phyloP scores from a whole-genome alignment of 225 moss, liverwort and hornwort genomes.

The Straminergon stramineum region DNA sequence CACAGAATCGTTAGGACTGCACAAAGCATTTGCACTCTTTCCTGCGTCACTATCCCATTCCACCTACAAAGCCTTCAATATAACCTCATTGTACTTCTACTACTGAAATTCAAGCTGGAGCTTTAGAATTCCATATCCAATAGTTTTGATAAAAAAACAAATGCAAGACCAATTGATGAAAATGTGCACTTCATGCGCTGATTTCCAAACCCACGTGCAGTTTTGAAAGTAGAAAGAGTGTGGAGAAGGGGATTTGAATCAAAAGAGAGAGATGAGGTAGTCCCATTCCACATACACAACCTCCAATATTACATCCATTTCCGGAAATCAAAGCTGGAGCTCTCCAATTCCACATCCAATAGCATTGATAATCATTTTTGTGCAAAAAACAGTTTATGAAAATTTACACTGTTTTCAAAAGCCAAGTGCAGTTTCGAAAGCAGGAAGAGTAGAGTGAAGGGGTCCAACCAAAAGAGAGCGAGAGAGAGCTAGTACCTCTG shows the following conservation, averaged over 20 bases:
- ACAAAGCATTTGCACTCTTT: not conserved
- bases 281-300: not conserved
- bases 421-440: not conserved
- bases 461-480: not conserved
- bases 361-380: not conserved
- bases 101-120: not conserved
- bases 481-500: conserved; percentile 39
- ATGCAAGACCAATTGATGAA: not conserved
- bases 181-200: not conserved
- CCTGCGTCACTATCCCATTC: not conserved
- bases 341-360: not conserved
- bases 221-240: not conserved
- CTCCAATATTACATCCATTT: not conserved
- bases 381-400: not conserved
- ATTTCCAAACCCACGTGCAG: not conserved
- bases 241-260: not conserved
- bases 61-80: not conserved
- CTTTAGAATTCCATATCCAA: not conserved
- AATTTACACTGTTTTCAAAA: not conserved
- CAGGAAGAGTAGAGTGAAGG: not conserved
- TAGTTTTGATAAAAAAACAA: no score
- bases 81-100: not conserved
- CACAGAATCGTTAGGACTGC: not conserved
- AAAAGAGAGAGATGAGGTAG: not conserved
- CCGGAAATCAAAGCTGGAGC: not conserved